Evolutionary conservation across 495 filamentous ascomycete genomes (phyloP), one percentile per base, ranked within the genome.

Genomic region (Trichoderma gamsii): DNA sequence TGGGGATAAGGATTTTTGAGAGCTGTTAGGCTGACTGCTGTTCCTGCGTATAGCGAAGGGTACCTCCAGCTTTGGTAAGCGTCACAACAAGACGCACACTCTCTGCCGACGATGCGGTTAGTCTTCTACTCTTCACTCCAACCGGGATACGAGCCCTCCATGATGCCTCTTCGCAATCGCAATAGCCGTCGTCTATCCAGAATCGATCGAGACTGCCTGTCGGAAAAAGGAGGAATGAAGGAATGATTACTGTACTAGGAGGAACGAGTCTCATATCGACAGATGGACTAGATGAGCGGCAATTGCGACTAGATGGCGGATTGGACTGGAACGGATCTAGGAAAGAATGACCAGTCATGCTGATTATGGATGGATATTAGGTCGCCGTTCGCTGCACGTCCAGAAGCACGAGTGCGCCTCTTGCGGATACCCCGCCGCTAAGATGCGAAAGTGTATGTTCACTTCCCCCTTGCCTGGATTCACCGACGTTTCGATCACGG

Each of bases 61-160:
- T 88, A 97, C 93, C 78, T 92, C 90, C 80, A 92, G 89, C 85
- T 97, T 96, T 82, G 93, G 93, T 82, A 95, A 94, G 88, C 92
- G 92, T 87, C 92, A 99, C 87, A 99, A 94, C 86, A 99, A 99
- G 87, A 92, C 96, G 82, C 95, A 99, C 87, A 95, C 92, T 75
- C 87, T 99, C 80, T 99, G 95, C 91, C 89, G 96, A 86, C 96
- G 95, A 82, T 99, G 95, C 89, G 95, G 95, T 96, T 80, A 85
- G 90, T 85, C 29, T 44, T 66, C 51, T 27, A 32, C 65, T 71
- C 43, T 56, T 69, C 38, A 29, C 65, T 43, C 44, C 32, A 38
- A 38, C 35, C 35, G 35, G 68, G 49, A 21, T 43, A 43, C 29
- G 32, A 3, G 29, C 11, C 29, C 4, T 16, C 25, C n/a, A 18